A percentile compares a stretch with the other conserved stretches of the same genome.
phyloP scores from a whole-genome alignment of 805 yeast species.

The Isabelozyma rhagii region DNA sequence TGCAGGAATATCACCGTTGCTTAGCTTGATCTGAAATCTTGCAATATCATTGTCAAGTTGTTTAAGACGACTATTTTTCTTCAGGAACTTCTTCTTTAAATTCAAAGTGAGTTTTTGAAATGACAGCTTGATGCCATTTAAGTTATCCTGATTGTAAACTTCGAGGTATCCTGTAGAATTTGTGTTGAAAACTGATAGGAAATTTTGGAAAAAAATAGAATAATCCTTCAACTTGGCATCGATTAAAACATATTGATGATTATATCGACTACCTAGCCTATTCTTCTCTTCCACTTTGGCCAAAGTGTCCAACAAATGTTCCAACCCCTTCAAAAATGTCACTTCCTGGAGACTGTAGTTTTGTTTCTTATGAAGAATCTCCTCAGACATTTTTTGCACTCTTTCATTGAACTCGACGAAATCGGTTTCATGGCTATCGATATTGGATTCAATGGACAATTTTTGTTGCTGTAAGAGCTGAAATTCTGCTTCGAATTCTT shows the following conservation, averaged over 20 bases:
- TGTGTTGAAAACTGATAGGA: neutral
- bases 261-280: neutral
- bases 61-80: constrained; percentile 8
- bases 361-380: neutral
- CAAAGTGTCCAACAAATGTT: constrained; percentile 1
- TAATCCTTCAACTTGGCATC: constrained; percentile 8
- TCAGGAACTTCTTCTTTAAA: constrained; percentile 4
- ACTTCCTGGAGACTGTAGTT: neutral
- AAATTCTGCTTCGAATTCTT: neutral
- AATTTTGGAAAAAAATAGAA: constrained; percentile 3
- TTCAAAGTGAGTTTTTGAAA: constrained; percentile 8
- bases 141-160: neutral
- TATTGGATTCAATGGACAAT: constrained; percentile 5
- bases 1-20: neutral
- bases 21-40: constrained; percentile 1
- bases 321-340: constrained; percentile 4
- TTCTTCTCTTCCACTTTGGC: neutral
- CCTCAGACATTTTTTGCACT: neutral
- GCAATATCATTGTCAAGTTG: constrained; percentile 7
- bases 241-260: neutral
- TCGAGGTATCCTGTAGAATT: neutral
- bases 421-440: constrained; percentile 6
- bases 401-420: neutral
- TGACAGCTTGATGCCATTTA: constrained; percentile 4
- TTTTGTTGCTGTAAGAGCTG: constrained; percentile 6